Evolutionary conservation across 176 grass and related monocot species (phyloP).

Genomic region (Carex scoparia): DNA sequence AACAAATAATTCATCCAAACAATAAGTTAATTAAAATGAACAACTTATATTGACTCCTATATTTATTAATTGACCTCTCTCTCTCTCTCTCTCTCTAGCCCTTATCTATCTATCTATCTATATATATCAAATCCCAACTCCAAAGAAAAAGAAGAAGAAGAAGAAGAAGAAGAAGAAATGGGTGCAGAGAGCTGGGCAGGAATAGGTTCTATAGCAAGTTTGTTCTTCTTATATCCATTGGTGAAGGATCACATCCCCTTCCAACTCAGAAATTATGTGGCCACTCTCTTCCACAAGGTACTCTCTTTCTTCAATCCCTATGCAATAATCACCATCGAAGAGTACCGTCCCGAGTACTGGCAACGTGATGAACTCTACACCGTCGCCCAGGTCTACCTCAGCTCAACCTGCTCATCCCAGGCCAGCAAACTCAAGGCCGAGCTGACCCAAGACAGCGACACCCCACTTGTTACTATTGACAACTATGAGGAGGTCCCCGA

Average conservation of each 20-base stretch:
- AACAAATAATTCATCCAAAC: background rate
- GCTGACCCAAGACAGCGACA: conserved; percentile 37
- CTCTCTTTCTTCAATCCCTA: conserved; percentile 42
- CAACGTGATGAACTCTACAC: conserved; percentile 41
- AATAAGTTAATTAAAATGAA: no score
- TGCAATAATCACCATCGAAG: conserved; percentile 37
- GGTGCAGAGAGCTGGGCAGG: conserved; percentile 33
- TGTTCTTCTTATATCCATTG: conserved; percentile 48
- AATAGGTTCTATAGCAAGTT: conserved; percentile 32
- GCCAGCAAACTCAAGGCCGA: conserved; percentile 50
- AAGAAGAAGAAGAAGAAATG: background rate
- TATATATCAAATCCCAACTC: background rate
- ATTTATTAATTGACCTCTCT: no score
- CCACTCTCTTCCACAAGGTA: conserved; percentile 8
- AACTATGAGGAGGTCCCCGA: conserved; percentile 61
- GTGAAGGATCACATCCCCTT: conserved; percentile 36
- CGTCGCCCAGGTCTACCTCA: conserved; percentile 53
- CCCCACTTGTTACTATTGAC: conserved; percentile 40
- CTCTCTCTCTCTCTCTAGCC: no score
- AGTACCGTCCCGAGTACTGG: conserved; percentile 35
- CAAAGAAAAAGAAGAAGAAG: no score
- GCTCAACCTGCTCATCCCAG: conserved; percentile 27
- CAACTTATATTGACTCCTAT: no score
- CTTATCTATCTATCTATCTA: background rate
- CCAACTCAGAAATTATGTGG: background rate